Base-by-base conservation (phyloP, 2,329 filamentous ascomycete genomes). In the Lachnellula subtilissima region DNA sequence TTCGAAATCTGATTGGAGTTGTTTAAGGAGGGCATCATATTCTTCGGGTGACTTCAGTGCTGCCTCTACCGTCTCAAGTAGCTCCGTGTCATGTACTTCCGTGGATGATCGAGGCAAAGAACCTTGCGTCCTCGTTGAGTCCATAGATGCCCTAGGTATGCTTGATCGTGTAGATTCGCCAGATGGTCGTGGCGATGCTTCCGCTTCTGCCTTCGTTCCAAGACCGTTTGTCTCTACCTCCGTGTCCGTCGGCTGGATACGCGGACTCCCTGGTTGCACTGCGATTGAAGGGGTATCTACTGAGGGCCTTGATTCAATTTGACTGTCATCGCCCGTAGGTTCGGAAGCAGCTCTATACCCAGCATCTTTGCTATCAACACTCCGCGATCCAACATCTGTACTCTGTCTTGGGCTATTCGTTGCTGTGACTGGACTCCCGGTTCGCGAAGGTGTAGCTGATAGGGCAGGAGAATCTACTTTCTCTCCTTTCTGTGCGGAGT, bases 381-480 rank as follows among this genome's bases (percentile, higher is more conserved):
- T 62, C 50, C 54, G 50, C 42, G 56, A 36, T 54, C 66, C 72
- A 3, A 70, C 72, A 57, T 79, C 77, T 14, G 73, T 69, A 60
- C 78, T 80, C 11, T 71, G 67, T 48, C 77, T 71, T 2, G 72
- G 69, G 58, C 73, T 75, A 12, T 73, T 73, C 15, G 67, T 67
- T 53, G 73, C 75, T 48, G 76, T 73, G 37, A 73, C 75, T 15
- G 81, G 79, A 59, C 78, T 86, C 61, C 79, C 74, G 23, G 78
- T 74, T 51, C 80, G 73, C n/a, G 80, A 81, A 7, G 66, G 67
- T 5, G 77, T 72, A 22, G 75, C 64, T 35, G 75, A 77, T 48
- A 77, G 75, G 74, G 76, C 52, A 75, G 79, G 17, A 75, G 76
- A 60, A 74, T 72, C 54, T 73, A 76, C 22, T 73, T 75, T 61